Percentiles rank a stretch among this genome's conserved stretches.
phyloP scores from a whole-genome alignment of 2,329 filamentous ascomycete genomes.

The Diaporthe citrichinensis region DNA sequence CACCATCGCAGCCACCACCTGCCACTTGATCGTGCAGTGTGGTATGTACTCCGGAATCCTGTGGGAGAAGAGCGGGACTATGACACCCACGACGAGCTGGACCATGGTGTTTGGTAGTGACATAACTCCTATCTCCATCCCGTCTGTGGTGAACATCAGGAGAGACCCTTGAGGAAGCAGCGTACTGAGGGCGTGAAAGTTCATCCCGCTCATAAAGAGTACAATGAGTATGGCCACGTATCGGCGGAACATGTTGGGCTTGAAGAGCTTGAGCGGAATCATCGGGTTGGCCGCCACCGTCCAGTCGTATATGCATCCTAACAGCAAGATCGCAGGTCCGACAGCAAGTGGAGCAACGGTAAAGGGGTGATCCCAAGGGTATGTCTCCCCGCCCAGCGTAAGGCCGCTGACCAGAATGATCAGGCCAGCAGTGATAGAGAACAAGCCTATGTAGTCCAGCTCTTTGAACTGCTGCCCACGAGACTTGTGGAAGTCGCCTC shows the following conservation, averaged over 20 bases:
- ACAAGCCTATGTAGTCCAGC: slow-evolving; percentile 31
- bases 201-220: slow-evolving; percentile 30
- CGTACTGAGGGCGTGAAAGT: slow-evolving; percentile 23
- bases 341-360: slow-evolving; percentile 10
- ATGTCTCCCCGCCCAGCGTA: slow-evolving; percentile 20
- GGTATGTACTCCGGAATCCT: slow-evolving; percentile 27
- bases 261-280: slow-evolving; percentile 30
- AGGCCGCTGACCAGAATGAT: slow-evolving; percentile 21
- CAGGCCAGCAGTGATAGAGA: slow-evolving; percentile 25
- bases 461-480: slow-evolving; percentile 32
- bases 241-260: slow-evolving; percentile 31
- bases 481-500: slow-evolving; percentile 34
- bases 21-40: slow-evolving; percentile 32
- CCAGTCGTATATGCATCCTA: slow-evolving; percentile 30
- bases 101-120: slow-evolving; percentile 7
- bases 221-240: slow-evolving; percentile 31
- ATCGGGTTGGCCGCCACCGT: slow-evolving; percentile 30
- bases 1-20: slow-evolving; percentile 18
- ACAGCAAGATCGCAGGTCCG: neutral
- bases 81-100: slow-evolving; percentile 14
- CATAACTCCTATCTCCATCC: slow-evolving; percentile 30
- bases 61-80: slow-evolving; percentile 1
- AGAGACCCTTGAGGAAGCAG: slow-evolving; percentile 19
- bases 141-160: slow-evolving; percentile 29
- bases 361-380: slow-evolving; percentile 11